Conservation (phyloP, 2,329 filamentous ascomycete genomes). For the Cadophora sp. region DNA sequence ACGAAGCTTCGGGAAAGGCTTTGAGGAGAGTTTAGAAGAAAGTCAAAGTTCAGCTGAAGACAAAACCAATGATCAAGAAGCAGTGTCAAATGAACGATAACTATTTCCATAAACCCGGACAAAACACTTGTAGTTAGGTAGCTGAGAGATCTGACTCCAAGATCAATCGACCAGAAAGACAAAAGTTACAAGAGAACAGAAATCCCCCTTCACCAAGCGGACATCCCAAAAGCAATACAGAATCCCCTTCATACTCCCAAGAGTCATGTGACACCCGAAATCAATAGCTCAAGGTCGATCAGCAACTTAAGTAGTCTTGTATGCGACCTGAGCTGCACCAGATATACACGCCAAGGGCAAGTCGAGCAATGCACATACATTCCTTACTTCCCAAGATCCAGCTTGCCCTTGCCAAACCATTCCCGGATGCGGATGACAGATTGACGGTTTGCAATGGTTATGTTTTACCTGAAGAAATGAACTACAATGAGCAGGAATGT, state of each 20-base stretch:
- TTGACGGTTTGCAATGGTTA: too few relatives aligned
- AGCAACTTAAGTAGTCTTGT: conserved; percentile 14
- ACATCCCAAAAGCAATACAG: not conserved
- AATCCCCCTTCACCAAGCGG: not conserved
- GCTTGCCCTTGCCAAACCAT: not conserved
- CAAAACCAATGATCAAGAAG: not conserved
- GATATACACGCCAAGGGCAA: not conserved
- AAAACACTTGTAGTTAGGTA: not conserved
- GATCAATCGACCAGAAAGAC: not conserved
- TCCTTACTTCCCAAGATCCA: not conserved
- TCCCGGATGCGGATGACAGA: too few relatives aligned
- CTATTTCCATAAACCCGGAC: too few relatives aligned
- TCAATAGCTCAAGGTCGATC: not conserved
- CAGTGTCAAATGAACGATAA: not conserved
- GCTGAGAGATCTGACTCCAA: not conserved
- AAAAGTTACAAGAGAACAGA: not conserved
- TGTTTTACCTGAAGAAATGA: not conserved
- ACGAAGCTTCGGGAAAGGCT: too few relatives aligned
- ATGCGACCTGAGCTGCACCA: conserved; percentile 1
- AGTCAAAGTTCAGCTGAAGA: not conserved
- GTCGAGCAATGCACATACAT: not conserved
- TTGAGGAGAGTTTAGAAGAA: too few relatives aligned
- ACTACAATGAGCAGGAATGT: too few relatives aligned
- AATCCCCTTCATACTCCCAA: not conserved
- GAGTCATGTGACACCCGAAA: not conserved